Base-by-base conservation (phyloP, 495 filamentous ascomycete genomes). In the Evansstolkia leycettana region DNA sequence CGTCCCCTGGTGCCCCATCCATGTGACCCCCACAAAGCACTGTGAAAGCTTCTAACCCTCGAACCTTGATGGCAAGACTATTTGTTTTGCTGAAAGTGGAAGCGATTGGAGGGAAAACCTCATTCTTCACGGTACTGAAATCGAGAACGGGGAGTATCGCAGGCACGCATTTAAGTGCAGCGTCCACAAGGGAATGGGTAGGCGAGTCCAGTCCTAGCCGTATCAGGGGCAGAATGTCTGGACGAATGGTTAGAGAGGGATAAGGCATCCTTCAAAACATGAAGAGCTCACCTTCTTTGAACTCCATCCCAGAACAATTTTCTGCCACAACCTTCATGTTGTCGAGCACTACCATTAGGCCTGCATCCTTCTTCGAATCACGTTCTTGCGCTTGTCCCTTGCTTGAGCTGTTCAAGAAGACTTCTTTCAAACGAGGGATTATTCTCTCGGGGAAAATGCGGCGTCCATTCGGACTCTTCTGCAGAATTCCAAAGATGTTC, bases 61-160 rank as follows among this genome's bases (percentile, higher is more conserved):
- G 68, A 17, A 96, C 79, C 55, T 98, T 98, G 60, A 96, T 95
- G 2, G 78, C 82, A 29, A 98, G 73, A 47, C 85, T 93, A 51
- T 73, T 89, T 5, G 90, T 98, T 46, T 81, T 86, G 44, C 79
- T 84, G 51, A 98, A 98, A 1, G 94, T 87, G 7, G 67, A 60
- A 4, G 90, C 82, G 43, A 98, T 78, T 10, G 88, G 74, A 0
- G 90, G 90, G 50, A 98, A 98, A 0, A 98, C 67, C 20, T 96
- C 88, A 46, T 88, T 85, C 52, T 95, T 96, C 41, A 94, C 82
- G 2, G 90, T 96, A 33, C 80, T 88, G 45, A 95, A 96, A 49
- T 98, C 90, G 8, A 96, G 72, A 12, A 85, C 75, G 0, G 83
- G 78, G 17, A 96, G 60, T 18, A 95, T 67, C 1, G 67, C 59